Evolutionary conservation across 2,329 filamentous ascomycete genomes (phyloP).

Genomic region (Pezicula rhizophila): DNA sequence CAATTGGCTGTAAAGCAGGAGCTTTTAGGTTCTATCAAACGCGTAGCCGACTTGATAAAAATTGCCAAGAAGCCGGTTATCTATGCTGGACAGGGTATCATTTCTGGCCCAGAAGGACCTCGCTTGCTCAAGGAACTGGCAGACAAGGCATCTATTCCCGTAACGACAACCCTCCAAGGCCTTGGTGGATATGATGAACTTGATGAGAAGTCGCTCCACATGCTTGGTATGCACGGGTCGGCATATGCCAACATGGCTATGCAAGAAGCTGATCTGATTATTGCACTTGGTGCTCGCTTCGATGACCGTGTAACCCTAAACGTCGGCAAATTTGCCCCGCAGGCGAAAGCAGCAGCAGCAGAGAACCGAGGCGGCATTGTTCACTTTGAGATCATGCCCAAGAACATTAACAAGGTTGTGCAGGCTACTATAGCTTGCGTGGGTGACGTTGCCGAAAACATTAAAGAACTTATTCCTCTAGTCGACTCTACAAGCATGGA

Average conservation of each 20-base stretch:
- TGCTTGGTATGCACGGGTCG: conserved; percentile 98
- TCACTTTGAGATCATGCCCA: conserved; percentile 97
- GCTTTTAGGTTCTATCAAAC: conserved; percentile 65
- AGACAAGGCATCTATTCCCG: conserved; percentile 85
- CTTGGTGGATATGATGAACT: conserved; percentile 90
- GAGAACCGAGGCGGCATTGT: conserved; percentile 90
- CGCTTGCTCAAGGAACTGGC: conserved; percentile 77
- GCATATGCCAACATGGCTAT: conserved; percentile 98
- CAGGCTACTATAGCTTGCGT: conserved; percentile 94
- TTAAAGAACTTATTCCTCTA: conserved; percentile 67
- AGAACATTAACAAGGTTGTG: conserved; percentile 99
- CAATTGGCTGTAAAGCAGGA: conserved; percentile 67
- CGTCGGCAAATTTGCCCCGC: conserved; percentile 81
- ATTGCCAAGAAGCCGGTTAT: conserved; percentile 89
- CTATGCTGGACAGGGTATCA: conserved; percentile 87
- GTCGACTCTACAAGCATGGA: conserved; percentile 55
- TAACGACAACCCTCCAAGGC: conserved; percentile 92
- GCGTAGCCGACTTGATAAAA: conserved; percentile 79
- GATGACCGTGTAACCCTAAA: conserved; percentile 89
- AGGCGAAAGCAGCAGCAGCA: conserved; percentile 74
- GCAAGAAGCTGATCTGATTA: conserved; percentile 92
- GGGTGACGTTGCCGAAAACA: conserved; percentile 80
- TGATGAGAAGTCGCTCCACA: conserved; percentile 90
- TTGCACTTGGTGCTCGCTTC: conserved; percentile 88
- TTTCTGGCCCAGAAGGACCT: conserved; percentile 73